Percentiles rank a stretch among this genome's conserved stretches.
Conservation (phyloP, 2,329 filamentous ascomycete genomes). For the Elsinoe ampelina region DNA sequence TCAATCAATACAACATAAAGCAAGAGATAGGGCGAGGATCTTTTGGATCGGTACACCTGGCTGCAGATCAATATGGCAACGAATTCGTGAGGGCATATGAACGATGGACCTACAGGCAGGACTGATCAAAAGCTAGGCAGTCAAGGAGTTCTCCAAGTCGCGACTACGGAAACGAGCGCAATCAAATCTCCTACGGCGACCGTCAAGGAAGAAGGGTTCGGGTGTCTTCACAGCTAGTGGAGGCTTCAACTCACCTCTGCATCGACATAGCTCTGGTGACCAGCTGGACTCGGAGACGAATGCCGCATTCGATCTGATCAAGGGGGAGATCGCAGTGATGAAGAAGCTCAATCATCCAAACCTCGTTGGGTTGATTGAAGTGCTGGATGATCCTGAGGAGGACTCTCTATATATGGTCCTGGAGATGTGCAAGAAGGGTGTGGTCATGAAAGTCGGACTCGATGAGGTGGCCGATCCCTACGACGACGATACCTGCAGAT, state of each 20-base stretch:
- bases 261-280: constrained; percentile 47
- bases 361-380: constrained; percentile 85
- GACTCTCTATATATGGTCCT: constrained; percentile 98
- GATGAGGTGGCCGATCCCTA: constrained; percentile 76
- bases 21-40: constrained; percentile 96
- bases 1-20: constrained; percentile 91
- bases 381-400: constrained; percentile 88
- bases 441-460: constrained; percentile 92
- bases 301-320: constrained; percentile 75
- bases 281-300: constrained; percentile 47
- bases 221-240: constrained; percentile 40
- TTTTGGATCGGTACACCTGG: constrained; percentile 86
- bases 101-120: background rate
- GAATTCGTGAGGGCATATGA: constrained; percentile 67
- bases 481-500: constrained; percentile 68
- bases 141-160: constrained; percentile 96
- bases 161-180: constrained; percentile 82
- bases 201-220: constrained; percentile 44
- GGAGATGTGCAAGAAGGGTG: constrained; percentile 97
- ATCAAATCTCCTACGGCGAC: constrained; percentile 70
- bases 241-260: constrained; percentile 54
- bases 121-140: constrained; percentile 51
- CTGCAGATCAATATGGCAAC: constrained; percentile 77
- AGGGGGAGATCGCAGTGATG: constrained; percentile 97
- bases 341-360: constrained; percentile 96